These are phyloP conservation scores for Epithele typhae DNA, from an alignment of 768 basidiomycete genomes.

Conservation along the genomic window DNA sequence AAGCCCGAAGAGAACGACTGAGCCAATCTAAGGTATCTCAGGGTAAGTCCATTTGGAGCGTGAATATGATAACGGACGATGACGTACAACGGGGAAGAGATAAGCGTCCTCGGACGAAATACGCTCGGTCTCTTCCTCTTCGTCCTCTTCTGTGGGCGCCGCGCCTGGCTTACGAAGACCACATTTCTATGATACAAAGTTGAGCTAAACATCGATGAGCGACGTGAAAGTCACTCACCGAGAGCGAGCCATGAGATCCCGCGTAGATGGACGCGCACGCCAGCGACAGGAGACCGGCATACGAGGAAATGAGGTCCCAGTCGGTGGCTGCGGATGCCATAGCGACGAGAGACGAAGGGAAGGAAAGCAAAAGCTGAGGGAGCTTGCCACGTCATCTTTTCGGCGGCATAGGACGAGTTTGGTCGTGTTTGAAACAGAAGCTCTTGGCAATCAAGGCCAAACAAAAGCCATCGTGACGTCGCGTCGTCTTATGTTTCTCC, in stretches of 20 bases:
- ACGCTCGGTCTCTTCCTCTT: constrained; percentile 55
- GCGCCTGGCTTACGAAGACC: constrained; percentile 11
- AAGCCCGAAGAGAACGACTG: constrained; percentile 60
- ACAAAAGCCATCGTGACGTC: no score
- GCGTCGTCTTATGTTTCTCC: no score
- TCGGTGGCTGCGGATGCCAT: constrained; percentile 26
- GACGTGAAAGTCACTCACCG: constrained; percentile 35
- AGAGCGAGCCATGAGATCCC: constrained; percentile 65
- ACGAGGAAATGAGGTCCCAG: constrained; percentile 63
- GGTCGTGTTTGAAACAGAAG: constrained; percentile 16
- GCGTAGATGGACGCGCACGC: constrained; percentile 66
- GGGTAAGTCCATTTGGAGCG: not conserved
- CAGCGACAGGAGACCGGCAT: constrained; percentile 60
- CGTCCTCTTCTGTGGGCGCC: constrained; percentile 44
- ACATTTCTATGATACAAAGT: constrained; percentile 4
- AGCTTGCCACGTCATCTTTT: constrained; percentile 8
- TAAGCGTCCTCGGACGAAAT: constrained; percentile 68
- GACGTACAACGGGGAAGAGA: constrained; percentile 69
- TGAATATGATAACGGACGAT: constrained; percentile 2
- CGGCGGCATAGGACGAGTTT: constrained; percentile 15
- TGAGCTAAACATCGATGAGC: constrained; percentile 2
- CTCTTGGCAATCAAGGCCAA: constrained; percentile 16
- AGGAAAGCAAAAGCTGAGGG: not conserved
- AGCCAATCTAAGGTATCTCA: constrained; percentile 60
- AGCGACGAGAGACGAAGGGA: not conserved